These are phyloP conservation scores for Lentithecium fluviatile DNA, from an alignment of 495 filamentous ascomycete genomes.

Conservation along the genomic window DNA sequence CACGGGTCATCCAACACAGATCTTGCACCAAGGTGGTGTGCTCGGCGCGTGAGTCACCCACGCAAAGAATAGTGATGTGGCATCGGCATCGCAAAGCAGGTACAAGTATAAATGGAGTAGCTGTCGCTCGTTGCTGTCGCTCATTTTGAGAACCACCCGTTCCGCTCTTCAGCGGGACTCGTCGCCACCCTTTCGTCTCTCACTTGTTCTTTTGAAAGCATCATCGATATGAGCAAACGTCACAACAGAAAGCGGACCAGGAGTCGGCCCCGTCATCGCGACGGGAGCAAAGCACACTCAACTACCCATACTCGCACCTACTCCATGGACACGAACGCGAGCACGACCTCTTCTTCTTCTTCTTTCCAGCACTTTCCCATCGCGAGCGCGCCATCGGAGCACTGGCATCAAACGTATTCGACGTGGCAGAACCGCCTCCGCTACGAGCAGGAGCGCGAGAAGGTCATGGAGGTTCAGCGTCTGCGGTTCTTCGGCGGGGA, in stretches of 20 bases:
- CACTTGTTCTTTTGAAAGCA: conserved; percentile 2
- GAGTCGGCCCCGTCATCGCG: conserved; percentile 41
- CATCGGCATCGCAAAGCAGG: not conserved
- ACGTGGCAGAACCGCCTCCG: conserved; percentile 34
- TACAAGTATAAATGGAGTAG: conserved; percentile 28
- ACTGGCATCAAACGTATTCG: conserved; percentile 34
- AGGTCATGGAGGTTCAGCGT: conserved; percentile 21
- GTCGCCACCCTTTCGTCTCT: conserved; percentile 18
- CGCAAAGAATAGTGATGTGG: conserved; percentile 8
- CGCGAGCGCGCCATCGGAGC: conserved; percentile 16
- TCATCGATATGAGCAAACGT: conserved; percentile 37
- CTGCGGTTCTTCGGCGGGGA: conserved; percentile 39
- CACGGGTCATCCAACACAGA: conserved; percentile 5
- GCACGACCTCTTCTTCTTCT: conserved; percentile 24
- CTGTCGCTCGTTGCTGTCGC: conserved; percentile 1
- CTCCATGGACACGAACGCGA: conserved; percentile 24
- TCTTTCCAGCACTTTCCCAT: conserved; percentile 22
- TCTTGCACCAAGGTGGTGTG: conserved; percentile 25
- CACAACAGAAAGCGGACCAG: conserved; percentile 41
- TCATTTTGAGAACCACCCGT: conserved; percentile 7
- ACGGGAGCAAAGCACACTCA: conserved; percentile 28
- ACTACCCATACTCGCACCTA: conserved; percentile 18
- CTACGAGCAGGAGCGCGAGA: conserved; percentile 25
- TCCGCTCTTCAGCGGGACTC: not conserved
- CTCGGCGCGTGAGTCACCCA: conserved; percentile 28